Base-by-base conservation (phyloP, 805 yeast species). In the Pichia nanzhaoensis region DNA sequence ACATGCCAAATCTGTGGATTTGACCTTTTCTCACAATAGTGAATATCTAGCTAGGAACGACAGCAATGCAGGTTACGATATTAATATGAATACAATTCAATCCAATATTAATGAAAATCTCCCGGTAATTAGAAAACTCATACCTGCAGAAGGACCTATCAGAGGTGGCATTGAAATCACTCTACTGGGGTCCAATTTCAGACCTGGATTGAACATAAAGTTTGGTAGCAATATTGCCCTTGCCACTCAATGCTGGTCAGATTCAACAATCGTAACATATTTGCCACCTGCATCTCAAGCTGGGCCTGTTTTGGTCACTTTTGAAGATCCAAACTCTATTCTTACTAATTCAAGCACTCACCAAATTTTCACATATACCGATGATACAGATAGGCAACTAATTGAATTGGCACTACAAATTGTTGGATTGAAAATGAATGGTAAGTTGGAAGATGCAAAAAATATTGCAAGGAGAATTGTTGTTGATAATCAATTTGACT, bases 111-210 rank as follows among this genome's bases (percentile, higher is more conserved):
- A 51, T 34, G 36, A 57, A 27, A 34, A 39, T 3, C 16, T 9
- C 31, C 95, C 95, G 1, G 60, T 74, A 0, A 82, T 91, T 43
- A 91, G 88, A 61, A 74, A 96, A 47, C 83, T 93, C 10, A 90
- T 93, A 47, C 99, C 99, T 1, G 83, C 95, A 0, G 93, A 86
- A 61, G 99, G 99, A 2, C 95, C 97, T 9, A 76, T 89, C 12
- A 75, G 96, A 51, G 99, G 99, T 53, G 99, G 99, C 34, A 82
- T 90, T 36, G 99, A 93, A 62, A 86, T 93, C 7, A 93, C 99
- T 0, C 67, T 93, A 41, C 69, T 93, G 37, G 99, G 99, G 2
- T 74, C 81, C 40, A 85, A 88, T 48, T 93, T 93, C 71, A 79
- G 82, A 44, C 84, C 84, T 16, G 96, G 95, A 0, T 68, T 91